These are phyloP conservation scores for Sporothrix curviconia DNA, from an alignment of 2,329 filamentous ascomycete genomes.

Conservation along the genomic window DNA sequence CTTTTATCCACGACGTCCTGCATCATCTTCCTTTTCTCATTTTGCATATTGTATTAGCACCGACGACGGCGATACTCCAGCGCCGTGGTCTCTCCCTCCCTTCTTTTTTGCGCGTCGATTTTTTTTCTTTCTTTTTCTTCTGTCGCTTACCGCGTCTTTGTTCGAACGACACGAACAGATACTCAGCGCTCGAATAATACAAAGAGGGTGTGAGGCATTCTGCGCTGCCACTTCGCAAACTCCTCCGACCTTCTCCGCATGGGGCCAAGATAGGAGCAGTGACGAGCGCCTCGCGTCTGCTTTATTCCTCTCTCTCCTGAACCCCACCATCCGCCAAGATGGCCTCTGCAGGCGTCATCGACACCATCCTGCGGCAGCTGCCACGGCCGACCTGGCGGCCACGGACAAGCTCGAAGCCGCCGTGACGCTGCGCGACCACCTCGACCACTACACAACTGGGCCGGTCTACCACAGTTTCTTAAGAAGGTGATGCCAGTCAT, in stretches of 20 bases:
- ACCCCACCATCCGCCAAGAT: conserved; percentile 45
- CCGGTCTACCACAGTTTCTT: conserved; percentile 71
- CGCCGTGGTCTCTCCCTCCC: too few relatives aligned
- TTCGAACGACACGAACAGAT: background rate
- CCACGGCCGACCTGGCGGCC: conserved; percentile 52
- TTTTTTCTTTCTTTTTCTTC: background rate
- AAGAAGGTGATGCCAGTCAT: conserved; percentile 86
- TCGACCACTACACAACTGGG: conserved; percentile 79
- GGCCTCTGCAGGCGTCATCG: conserved; percentile 55
- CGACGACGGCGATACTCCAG: too few relatives aligned
- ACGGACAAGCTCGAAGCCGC: conserved; percentile 77
- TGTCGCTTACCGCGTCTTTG: background rate
- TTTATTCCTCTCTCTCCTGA: too few relatives aligned
- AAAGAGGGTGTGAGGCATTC: too few relatives aligned
- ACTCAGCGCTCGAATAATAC: too few relatives aligned
- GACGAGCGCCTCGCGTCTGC: background rate
- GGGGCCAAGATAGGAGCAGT: background rate
- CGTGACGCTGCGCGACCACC: conserved; percentile 78
- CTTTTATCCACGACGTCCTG: background rate
- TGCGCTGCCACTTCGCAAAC: too few relatives aligned
- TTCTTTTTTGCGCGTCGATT: background rate
- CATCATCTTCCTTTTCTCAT: too few relatives aligned
- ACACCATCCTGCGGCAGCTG: conserved; percentile 53
- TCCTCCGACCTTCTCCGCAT: too few relatives aligned
- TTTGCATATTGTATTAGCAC: background rate